Conservation (phyloP, 352 stramenopile species). For the Thraustochytrium sp. region DNA sequence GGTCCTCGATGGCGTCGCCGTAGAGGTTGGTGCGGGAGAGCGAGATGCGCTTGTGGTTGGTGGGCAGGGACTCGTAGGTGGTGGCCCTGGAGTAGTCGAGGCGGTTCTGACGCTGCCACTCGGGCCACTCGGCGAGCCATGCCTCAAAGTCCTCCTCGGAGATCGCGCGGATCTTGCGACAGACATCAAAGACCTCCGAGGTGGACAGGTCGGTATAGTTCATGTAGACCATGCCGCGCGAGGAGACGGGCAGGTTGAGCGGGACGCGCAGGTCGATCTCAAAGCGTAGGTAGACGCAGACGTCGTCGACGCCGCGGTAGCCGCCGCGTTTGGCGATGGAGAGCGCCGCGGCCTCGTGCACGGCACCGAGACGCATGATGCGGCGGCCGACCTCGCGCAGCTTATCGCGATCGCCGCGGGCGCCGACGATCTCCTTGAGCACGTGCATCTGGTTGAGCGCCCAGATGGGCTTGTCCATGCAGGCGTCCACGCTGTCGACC, state of each 20-base stretch:
- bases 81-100: neutral
- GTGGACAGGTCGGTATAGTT: neutral
- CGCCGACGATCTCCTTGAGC: neutral
- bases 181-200: neutral
- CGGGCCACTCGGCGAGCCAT: conserved; percentile 15
- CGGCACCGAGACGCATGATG: conserved; percentile 2
- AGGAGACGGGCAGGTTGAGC: conserved; percentile 15
- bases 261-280: conserved; percentile 36
- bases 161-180: conserved; percentile 3
- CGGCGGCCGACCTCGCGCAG: neutral
- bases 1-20: neutral
- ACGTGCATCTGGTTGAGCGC: conserved; percentile 39
- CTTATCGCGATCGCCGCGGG: neutral
- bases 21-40: neutral
- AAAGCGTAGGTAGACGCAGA: conserved; percentile 25
- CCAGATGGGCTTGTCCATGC: conserved; percentile 30
- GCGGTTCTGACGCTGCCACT: conserved; percentile 35
- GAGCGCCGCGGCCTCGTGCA: neutral
- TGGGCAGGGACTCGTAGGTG: neutral
- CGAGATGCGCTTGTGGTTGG: neutral
- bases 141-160: conserved; percentile 26
- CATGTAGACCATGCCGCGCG: neutral
- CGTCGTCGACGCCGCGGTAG: neutral
- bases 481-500: neutral
- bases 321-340: neutral